Percentiles rank a stretch among this genome's conserved stretches.
Evolutionary conservation across 2,329 filamentous ascomycete species (phyloP).

Genomic region (Penicillium fuscoglaucum): DNA sequence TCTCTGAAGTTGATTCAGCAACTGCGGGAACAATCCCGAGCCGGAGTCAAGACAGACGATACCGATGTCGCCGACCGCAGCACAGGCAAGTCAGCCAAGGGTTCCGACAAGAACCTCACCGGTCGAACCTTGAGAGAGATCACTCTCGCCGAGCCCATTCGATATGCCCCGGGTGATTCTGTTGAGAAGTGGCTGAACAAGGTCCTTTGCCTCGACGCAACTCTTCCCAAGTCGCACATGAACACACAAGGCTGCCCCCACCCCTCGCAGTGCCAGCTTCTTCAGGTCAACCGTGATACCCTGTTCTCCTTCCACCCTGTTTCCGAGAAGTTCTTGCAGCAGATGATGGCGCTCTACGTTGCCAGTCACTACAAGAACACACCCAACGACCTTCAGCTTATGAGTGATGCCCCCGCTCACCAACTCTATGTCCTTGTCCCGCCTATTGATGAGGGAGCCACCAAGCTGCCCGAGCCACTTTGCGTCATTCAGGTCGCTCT

Average conservation of each 20-base stretch:
- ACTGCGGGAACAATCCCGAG: constrained; percentile 85
- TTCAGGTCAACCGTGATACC: constrained; percentile 94
- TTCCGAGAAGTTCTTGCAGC: constrained; percentile 93
- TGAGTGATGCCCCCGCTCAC: constrained; percentile 96
- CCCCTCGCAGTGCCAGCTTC: constrained; percentile 84
- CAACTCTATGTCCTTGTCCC: constrained; percentile 93
- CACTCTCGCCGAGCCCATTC: constrained; percentile 87
- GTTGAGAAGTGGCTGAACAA: constrained; percentile 98
- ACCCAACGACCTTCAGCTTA: constrained; percentile 94
- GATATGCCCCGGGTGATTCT: constrained; percentile 84
- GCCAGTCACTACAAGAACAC: constrained; percentile 98
- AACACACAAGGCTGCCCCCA: constrained; percentile 80
- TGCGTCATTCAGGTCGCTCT: constrained; percentile 93
- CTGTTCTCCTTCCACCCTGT: constrained; percentile 97
- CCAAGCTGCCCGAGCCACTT: constrained; percentile 83
- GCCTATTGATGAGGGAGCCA: constrained; percentile 73
- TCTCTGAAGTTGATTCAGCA: constrained; percentile 97
- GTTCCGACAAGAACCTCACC: constrained; percentile 59
- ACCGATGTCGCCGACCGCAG: constrained; percentile 73
- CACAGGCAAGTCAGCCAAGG: constrained; percentile 71
- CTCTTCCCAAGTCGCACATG: constrained; percentile 73
- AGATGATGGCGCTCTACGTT: constrained; percentile 97
- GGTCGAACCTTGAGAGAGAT: constrained; percentile 86
- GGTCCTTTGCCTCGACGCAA: constrained; percentile 89
- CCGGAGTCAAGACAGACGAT: constrained; percentile 57